Conservation (phyloP, 106 monocot species). For the Acanthochlamys bracteata region DNA sequence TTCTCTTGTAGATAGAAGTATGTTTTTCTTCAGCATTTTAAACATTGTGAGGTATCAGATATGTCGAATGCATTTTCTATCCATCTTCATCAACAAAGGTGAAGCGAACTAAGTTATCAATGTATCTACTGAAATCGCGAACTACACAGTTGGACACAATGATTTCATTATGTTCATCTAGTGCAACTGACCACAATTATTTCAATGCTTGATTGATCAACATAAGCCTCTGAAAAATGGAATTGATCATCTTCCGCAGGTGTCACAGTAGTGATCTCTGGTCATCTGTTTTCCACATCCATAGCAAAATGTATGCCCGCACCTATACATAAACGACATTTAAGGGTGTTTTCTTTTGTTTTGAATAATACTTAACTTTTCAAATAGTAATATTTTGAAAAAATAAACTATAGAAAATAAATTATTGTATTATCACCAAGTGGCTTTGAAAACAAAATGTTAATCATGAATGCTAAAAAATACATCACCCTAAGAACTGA, state of each 20-base stretch:
- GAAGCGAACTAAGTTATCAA: slow-evolving; percentile 70
- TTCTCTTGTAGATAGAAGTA: slow-evolving; percentile 60
- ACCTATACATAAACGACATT: slow-evolving; percentile 2
- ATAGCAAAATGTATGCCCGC: background rate
- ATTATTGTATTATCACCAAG: no score
- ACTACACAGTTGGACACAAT: slow-evolving; percentile 89
- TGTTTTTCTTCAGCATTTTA: slow-evolving; percentile 9
- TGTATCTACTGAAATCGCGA: slow-evolving; percentile 37
- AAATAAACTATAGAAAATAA: no score
- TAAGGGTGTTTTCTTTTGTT: no score
- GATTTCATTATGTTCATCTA: slow-evolving; percentile 2
- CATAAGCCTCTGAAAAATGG: no score
- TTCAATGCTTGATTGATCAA: no score
- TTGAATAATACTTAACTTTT: no score
- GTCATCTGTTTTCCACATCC: background rate
- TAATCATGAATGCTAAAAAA: no score
- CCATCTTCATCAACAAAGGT: slow-evolving; percentile 86
- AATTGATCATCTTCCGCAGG: background rate
- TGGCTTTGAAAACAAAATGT: no score
- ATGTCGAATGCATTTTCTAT: slow-evolving; percentile 49
- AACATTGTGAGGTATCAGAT: slow-evolving; percentile 38
- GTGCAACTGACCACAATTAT: no score
- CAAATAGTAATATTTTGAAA: no score
- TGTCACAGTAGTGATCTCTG: background rate
- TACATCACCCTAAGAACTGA: no score